Evolutionary conservation across 2,329 filamentous ascomycete genomes (phyloP).

Genomic region (Teratosphaeria epicoccoides): DNA sequence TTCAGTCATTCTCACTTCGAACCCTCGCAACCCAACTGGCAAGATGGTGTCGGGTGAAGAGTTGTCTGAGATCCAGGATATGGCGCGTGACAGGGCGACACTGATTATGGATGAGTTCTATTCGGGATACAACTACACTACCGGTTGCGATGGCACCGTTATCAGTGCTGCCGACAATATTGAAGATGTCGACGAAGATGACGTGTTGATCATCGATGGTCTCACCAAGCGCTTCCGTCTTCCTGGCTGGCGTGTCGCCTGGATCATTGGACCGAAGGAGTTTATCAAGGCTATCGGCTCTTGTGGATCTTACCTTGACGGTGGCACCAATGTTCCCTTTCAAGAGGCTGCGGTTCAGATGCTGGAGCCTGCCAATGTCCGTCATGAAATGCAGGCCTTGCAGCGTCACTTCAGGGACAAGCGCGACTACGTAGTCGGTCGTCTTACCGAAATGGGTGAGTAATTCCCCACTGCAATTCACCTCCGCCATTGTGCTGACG

Average conservation of each 20-base stretch:
- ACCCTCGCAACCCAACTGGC: slow-evolving; percentile 89
- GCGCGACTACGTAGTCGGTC: slow-evolving; percentile 77
- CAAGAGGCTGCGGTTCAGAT: slow-evolving; percentile 87
- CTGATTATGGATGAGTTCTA: slow-evolving; percentile 97
- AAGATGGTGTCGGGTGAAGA: slow-evolving; percentile 77
- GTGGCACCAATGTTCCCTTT: slow-evolving; percentile 89
- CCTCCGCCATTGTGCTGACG: neutral
- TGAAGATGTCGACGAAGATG: slow-evolving; percentile 73
- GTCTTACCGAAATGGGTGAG: slow-evolving; percentile 66
- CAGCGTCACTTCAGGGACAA: slow-evolving; percentile 86
- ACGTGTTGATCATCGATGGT: slow-evolving; percentile 84
- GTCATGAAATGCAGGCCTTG: slow-evolving; percentile 76
- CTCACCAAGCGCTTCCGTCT: slow-evolving; percentile 94
- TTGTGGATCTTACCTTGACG: slow-evolving; percentile 88
- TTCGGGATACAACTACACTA: slow-evolving; percentile 80
- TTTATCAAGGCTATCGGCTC: slow-evolving; percentile 90
- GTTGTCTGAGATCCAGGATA: slow-evolving; percentile 80
- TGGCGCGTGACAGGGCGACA: slow-evolving; percentile 81
- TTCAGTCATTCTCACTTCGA: slow-evolving; percentile 80
- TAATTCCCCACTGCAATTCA: neutral
- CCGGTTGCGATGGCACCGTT: slow-evolving; percentile 77
- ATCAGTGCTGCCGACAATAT: slow-evolving; percentile 86
- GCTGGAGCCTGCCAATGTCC: slow-evolving; percentile 76
- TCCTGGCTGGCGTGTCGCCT: slow-evolving; percentile 91
- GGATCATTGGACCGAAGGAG: slow-evolving; percentile 92